These are phyloP conservation scores for Podospora fimiseda DNA, from an alignment of 495 filamentous ascomycete species.

Conservation along the genomic window DNA sequence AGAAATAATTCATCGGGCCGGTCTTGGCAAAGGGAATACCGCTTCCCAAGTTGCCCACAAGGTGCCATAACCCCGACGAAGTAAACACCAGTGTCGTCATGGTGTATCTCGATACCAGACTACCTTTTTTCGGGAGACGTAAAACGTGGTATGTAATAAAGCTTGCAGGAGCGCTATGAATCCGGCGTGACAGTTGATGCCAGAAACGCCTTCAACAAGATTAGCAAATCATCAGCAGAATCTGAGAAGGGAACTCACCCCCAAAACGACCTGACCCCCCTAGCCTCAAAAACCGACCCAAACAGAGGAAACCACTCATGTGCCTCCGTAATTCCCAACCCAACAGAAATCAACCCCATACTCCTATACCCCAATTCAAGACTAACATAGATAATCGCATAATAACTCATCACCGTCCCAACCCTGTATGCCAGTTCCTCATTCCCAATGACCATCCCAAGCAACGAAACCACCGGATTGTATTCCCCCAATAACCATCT, in stretches of 20 bases:
- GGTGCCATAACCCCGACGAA: background rate
- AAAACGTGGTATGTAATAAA: background rate
- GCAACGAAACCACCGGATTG: no score
- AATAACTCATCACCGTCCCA: no score
- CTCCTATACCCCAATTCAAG: background rate
- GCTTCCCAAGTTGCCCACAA: background rate
- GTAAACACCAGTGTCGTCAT: background rate
- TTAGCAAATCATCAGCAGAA: background rate
- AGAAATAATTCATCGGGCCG: background rate
- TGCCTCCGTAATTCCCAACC: background rate
- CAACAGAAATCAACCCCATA: background rate
- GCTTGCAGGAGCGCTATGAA: background rate
- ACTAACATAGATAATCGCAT: no score
- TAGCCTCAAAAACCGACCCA: background rate
- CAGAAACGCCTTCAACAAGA: background rate
- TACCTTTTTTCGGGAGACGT: background rate
- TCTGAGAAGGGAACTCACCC: background rate
- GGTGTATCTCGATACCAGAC: background rate
- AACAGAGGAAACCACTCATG: background rate
- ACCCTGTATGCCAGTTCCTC: no score
- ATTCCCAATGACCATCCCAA: no score
- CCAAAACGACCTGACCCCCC: background rate
- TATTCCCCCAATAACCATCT: no score
- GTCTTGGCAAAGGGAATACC: background rate
- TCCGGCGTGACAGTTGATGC: background rate